Conservation (phyloP, 2,329 filamentous ascomycete species). For the Akanthomyces lecanii region DNA sequence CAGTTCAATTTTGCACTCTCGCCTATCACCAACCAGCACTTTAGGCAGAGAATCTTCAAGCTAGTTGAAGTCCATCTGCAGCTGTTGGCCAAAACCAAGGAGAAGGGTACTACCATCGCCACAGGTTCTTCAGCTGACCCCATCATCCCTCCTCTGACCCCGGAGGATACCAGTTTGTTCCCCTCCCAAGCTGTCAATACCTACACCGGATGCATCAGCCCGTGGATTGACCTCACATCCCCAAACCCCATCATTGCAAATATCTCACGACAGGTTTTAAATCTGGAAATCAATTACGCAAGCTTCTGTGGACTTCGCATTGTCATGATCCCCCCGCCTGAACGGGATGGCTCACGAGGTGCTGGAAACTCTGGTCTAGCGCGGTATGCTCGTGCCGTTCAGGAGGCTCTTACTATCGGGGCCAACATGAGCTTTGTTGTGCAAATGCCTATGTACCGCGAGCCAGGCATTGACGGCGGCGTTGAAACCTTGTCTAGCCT, state of each 20-base stretch:
- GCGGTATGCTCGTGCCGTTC: constrained; percentile 79
- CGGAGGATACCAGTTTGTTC: constrained; percentile 71
- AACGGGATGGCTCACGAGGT: constrained; percentile 53
- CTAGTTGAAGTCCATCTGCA: constrained; percentile 55
- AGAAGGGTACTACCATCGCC: constrained; percentile 35
- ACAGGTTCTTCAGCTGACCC: constrained; percentile 50
- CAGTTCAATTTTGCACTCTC: constrained; percentile 77
- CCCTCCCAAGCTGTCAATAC: constrained; percentile 67
- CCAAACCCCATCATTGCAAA: constrained; percentile 76
- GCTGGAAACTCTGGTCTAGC: constrained; percentile 50
- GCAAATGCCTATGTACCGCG: constrained; percentile 78
- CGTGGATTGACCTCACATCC: constrained; percentile 89
- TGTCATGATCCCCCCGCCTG: constrained; percentile 76
- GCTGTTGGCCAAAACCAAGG: constrained; percentile 38
- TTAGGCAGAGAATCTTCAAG: constrained; percentile 63
- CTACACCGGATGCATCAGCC: constrained; percentile 73
- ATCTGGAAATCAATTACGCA: constrained; percentile 88
- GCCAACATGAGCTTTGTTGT: constrained; percentile 76
- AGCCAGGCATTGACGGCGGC: constrained; percentile 54
- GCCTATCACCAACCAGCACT: constrained; percentile 70
- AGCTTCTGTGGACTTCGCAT: constrained; percentile 89
- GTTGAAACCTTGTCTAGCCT: constrained; percentile 48
- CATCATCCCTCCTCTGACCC: constrained; percentile 65
- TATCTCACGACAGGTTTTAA: constrained; percentile 84
- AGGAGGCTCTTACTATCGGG: constrained; percentile 71